These are phyloP conservation scores for Middelhovenomyces tepae DNA, from an alignment of 805 yeast genomes.

Conservation along the genomic window DNA sequence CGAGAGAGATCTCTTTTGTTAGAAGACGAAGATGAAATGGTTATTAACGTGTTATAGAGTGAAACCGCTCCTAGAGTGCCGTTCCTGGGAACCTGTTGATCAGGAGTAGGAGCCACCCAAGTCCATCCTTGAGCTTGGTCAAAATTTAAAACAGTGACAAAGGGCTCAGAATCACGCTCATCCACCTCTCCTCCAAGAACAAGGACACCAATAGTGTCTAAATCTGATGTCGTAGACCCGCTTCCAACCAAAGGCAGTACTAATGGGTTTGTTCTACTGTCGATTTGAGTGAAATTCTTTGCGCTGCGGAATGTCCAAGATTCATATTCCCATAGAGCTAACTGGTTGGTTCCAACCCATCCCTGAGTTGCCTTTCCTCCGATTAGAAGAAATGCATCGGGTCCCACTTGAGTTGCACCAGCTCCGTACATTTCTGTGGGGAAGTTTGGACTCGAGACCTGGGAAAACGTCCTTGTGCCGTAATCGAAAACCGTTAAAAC, in stretches of 20 bases:
- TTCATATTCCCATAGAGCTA: conserved; percentile 62
- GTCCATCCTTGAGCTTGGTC: conserved; percentile 35
- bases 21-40: conserved; percentile 23
- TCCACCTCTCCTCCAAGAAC: conserved; percentile 53
- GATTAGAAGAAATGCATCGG: conserved; percentile 33
- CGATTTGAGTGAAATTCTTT: conserved; percentile 30
- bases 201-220: conserved; percentile 28
- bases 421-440: conserved; percentile 23
- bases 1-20: conserved; percentile 4
- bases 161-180: conserved; percentile 34
- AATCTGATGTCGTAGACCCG: conserved; percentile 9
- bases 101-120: conserved; percentile 27
- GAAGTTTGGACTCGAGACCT: conserved; percentile 11
- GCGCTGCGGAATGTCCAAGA: conserved; percentile 54
- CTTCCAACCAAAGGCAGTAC: conserved; percentile 44
- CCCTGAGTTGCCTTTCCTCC: conserved; percentile 54
- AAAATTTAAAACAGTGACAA: conserved; percentile 33
- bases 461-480: conserved; percentile 2
- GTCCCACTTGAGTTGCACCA: conserved; percentile 14
- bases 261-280: conserved; percentile 46
- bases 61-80: conserved; percentile 41
- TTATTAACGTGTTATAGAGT: conserved; percentile 42
- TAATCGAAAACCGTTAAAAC: not conserved
- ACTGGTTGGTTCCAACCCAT: conserved; percentile 65
- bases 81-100: conserved; percentile 23